Evolutionary conservation across 2,329 filamentous ascomycete species (phyloP).

Genomic region (Pseudogymnoascus sp.): DNA sequence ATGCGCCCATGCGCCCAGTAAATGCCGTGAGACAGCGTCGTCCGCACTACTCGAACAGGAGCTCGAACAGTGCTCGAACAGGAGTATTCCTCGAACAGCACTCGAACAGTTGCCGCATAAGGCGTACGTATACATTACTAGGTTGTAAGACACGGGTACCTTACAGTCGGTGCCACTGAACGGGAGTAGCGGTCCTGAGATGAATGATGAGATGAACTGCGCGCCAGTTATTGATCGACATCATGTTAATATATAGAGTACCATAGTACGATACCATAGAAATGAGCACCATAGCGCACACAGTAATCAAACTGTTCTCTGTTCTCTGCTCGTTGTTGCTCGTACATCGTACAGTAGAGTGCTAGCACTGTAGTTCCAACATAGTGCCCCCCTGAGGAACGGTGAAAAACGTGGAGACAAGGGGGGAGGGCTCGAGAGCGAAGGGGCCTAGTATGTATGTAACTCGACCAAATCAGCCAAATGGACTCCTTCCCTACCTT

Average conservation of each 20-base stretch:
- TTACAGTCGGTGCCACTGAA: not conserved
- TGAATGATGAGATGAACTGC: not conserved
- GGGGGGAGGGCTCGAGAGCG: not conserved
- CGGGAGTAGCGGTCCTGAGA: not conserved
- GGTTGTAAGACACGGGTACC: not conserved
- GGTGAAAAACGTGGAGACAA: conserved; percentile 1
- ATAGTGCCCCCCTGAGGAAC: not conserved
- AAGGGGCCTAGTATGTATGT: not conserved
- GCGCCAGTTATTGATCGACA: not conserved
- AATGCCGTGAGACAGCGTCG: not conserved
- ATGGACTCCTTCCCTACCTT: not conserved
- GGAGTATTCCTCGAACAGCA: not conserved
- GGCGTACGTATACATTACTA: not conserved
- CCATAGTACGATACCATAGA: not conserved
- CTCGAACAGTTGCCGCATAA: conserved; percentile 1
- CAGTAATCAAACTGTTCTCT: not conserved
- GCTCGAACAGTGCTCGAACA: not conserved
- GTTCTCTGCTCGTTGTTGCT: not conserved
- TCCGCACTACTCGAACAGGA: not conserved
- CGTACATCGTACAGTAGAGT: not conserved
- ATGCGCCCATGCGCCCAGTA: not conserved
- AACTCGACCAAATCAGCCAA: not conserved
- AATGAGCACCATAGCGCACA: not conserved
- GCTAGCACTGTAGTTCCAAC: not conserved
- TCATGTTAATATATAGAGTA: not conserved